These are phyloP conservation scores for Evernia prunastri DNA, from an alignment of 495 filamentous ascomycete species.

Conservation along the genomic window DNA sequence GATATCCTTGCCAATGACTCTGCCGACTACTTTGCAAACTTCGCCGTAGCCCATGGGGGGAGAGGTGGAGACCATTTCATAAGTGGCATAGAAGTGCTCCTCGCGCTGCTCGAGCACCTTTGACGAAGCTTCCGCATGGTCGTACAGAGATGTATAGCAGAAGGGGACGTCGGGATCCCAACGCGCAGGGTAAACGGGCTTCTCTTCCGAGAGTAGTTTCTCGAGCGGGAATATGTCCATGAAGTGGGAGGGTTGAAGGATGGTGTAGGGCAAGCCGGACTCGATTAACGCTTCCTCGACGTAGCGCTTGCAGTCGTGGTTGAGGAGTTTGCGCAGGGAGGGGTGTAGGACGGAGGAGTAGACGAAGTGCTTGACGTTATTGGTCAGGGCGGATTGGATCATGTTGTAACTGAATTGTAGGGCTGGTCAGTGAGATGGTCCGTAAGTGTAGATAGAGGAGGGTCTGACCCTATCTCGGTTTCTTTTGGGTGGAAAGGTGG, in stretches of 20 bases:
- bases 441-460: background rate
- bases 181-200: background rate
- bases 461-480: conserved; percentile 23
- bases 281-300: conserved; percentile 33
- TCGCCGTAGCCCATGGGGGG: background rate
- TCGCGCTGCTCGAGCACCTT: conserved; percentile 4
- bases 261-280: conserved; percentile 30
- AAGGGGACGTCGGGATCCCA: conserved; percentile 1
- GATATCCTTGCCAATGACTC: background rate
- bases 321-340: conserved; percentile 32
- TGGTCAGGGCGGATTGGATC: conserved; percentile 30
- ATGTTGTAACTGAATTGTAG: conserved; percentile 23
- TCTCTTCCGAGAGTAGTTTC: conserved; percentile 16
- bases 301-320: conserved; percentile 34
- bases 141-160: conserved; percentile 1
- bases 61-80: conserved; percentile 19
- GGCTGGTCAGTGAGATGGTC: background rate
- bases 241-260: conserved; percentile 35
- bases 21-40: background rate
- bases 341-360: conserved; percentile 29
- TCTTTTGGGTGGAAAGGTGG: conserved; percentile 29
- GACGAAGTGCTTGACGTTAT: conserved; percentile 31
- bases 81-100: background rate
- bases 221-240: conserved; percentile 30
- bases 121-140: background rate